Conservation (phyloP, 140 eudicot species). For the Oenanthe javanica region DNA sequence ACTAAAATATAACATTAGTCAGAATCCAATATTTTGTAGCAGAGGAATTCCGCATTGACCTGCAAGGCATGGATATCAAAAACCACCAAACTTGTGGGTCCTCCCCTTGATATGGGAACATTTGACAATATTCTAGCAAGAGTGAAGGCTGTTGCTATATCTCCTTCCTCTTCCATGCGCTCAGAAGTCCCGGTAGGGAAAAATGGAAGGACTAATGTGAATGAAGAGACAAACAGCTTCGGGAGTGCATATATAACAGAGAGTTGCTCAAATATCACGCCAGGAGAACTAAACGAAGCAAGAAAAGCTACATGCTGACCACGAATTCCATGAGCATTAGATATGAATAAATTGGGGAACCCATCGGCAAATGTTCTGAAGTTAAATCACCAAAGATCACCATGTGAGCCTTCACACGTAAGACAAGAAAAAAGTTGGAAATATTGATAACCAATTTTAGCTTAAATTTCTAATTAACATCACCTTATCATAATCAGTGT, state of each 20-base stretch:
- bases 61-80: constrained; percentile 96
- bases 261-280: constrained; percentile 92
- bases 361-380: constrained; percentile 95
- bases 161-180: constrained; percentile 99
- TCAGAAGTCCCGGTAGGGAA: constrained; percentile 98
- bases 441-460: neutral
- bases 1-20: neutral
- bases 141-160: constrained; percentile 94
- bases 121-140: constrained; percentile 89
- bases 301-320: constrained; percentile 98
- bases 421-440: neutral
- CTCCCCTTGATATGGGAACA: constrained; percentile 85
- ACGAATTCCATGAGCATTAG: constrained; percentile 96
- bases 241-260: constrained; percentile 94
- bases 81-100: constrained; percentile 92
- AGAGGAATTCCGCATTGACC: constrained; percentile 30
- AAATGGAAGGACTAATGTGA: constrained; percentile 95
- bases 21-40: neutral
- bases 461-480: neutral
- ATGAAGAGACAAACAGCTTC: constrained; percentile 82
- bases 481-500: neutral
- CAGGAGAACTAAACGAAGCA: constrained; percentile 94
- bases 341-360: constrained; percentile 85
- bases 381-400: constrained; percentile 1
- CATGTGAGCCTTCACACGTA: constrained; percentile 11